Evolutionary conservation across 2,329 filamentous ascomycete genomes (phyloP), one percentile per base, ranked within the genome.

Genomic region (Aphanoascus verrucosus): DNA sequence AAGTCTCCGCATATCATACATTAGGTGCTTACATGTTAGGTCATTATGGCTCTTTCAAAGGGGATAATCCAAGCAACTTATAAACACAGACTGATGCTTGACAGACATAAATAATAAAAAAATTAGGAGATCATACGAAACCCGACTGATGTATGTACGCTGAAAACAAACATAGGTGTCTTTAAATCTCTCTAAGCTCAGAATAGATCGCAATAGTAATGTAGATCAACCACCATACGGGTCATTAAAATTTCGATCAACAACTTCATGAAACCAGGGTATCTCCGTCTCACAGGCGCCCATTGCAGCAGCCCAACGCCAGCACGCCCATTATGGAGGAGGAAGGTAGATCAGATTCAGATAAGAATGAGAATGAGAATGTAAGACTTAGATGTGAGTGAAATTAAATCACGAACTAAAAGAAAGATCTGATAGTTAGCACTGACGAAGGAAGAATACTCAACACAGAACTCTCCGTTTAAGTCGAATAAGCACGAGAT

Each of bases 371-470:
- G 45, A 11, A 51, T 37, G 46, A 19, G 38, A 20, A 41, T n/a
- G 47, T 57, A 58, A 62, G 53, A 49, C 57, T 56, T 54, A 58
- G 7, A 28, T n/a, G n/a, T 11, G 43, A n/a, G n/a, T 11, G n/a
- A 31, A 5, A n/a, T 17, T 45, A 46, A 56, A 47, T 52, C 17
- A 42, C 32, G 53, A 41, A 42, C 17, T 41, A 15, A 11, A 31
- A 28, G 1, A 31, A 15, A 38, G 11, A 15, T 11, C 19, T 14
- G 12, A 47, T 11, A 12, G n/a, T n/a, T n/a, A n/a, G 11, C 5
- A n/a, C 35, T 12, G 35, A n/a, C n/a, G n/a, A n/a, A 9, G 9
- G 53, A 40, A 54, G 47, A 31, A 20, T 19, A 44, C 35, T n/a
- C 9, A 11, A 9, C 11, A 37, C n/a, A n/a, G n/a, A 37, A 37